A percentile compares a stretch with the other conserved stretches of the same genome.
These are phyloP conservation scores for Biscogniauxia sp. DNA, from an alignment of 2,329 filamentous ascomycete genomes.

Conservation along the genomic window DNA sequence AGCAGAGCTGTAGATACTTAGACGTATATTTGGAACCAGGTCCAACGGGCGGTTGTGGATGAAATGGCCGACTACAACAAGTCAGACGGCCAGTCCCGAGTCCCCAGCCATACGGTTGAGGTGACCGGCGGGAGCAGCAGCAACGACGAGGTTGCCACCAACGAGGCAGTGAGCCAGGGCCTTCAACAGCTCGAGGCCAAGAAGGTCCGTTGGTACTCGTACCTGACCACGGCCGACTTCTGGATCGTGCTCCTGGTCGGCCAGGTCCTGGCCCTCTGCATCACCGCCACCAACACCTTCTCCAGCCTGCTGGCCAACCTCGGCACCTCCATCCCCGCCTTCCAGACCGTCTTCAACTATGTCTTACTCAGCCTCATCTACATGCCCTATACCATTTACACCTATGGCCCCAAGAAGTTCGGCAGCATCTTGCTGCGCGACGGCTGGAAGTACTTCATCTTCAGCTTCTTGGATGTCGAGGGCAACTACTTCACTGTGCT, in stretches of 20 bases:
- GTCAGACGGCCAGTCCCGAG: conserved; percentile 19
- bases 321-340: conserved; percentile 82
- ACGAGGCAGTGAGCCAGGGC: conserved; percentile 46
- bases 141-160: conserved; percentile 20
- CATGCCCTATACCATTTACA: conserved; percentile 73
- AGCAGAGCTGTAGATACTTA: no score
- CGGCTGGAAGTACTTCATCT: conserved; percentile 91
- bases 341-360: conserved; percentile 96
- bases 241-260: conserved; percentile 79
- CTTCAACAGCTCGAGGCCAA: conserved; percentile 54
- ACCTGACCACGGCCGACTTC: conserved; percentile 81
- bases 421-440: conserved; percentile 60
- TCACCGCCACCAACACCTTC: conserved; percentile 91
- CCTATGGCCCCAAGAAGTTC: conserved; percentile 74
- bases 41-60: background rate
- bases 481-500: conserved; percentile 98
- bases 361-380: conserved; percentile 79
- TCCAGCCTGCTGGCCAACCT: conserved; percentile 65
- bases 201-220: conserved; percentile 64
- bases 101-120: conserved; percentile 26
- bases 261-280: conserved; percentile 83
- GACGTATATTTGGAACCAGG: no score
- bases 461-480: conserved; percentile 90
- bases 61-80: conserved; percentile 31
- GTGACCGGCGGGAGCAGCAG: conserved; percentile 20